Evolutionary conservation across 345 rosid species (phyloP), one percentile per base, ranked within the genome.

Genomic region (Tarenaya hassleriana): DNA sequence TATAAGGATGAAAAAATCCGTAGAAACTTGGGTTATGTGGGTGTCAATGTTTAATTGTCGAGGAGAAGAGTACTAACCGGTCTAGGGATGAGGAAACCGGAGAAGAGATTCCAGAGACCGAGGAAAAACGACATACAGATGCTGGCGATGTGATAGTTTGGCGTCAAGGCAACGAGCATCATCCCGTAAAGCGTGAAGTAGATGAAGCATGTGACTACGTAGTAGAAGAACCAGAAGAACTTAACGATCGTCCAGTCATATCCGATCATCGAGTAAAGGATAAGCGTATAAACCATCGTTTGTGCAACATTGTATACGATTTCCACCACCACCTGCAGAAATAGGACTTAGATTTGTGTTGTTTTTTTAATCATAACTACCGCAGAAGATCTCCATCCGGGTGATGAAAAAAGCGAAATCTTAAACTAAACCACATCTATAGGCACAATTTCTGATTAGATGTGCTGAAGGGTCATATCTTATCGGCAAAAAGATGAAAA

Each of bases 101-200:
- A 73, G 73, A 89, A 89, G 66, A 89, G 73, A 73, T 86, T 89
- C 97, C 97, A 83, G 19, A 86, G 73, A 53, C 84, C 68, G 35
- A 83, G 62, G 84, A 83, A 86, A 86, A 89, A 89, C 16, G 86
- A 69, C 95, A 79, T 77, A 61, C 48, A 61, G 54, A 89, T 73
- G 46, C 90, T 78, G 0, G 84, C 88, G 24, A 86, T 62, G 70
- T 89, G 86, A 34, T 65, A 77, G 69, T 76, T 76, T 0, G 94
- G 90, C 50, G 90, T 83, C 55, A 89, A 53, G 10, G 95, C 90
- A 3, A 79, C 77, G 52, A 75, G 41, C 94, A 86, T 89, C 94
- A 89, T 79, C 13, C 94, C 90, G 16, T 77, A 89, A 18, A 89
- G 5, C 0, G 90, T 77, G 76, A 89, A 86, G 73, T 79, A 77